Percentiles rank a stretch among this genome's conserved stretches.
These are phyloP conservation scores for Nitzschia putrida DNA, from an alignment of 108 stramenopile genomes.

Conservation along the genomic window DNA sequence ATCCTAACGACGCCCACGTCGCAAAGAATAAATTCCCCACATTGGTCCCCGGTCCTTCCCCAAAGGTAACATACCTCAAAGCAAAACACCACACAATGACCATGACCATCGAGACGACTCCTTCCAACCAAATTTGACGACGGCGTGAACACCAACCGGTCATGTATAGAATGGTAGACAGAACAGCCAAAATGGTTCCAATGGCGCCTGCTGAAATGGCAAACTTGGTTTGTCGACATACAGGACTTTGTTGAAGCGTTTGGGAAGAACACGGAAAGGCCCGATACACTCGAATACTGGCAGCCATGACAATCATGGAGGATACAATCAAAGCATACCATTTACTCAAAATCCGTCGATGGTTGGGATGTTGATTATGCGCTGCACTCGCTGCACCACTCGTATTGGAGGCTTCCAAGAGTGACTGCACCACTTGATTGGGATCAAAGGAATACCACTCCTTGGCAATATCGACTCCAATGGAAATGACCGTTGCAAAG, in stretches of 20 bases:
- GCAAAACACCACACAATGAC: conserved; percentile 42
- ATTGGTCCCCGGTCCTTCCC: conserved; percentile 33
- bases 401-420: neutral
- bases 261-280: conserved; percentile 5
- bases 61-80: conserved; percentile 45
- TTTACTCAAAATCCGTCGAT: conserved; percentile 4
- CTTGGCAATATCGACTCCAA: conserved; percentile 20
- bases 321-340: conserved; percentile 42
- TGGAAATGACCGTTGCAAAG: conserved; percentile 22
- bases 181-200: conserved; percentile 20
- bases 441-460: conserved; percentile 22
- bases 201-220: conserved; percentile 41
- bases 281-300: conserved; percentile 16
- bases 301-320: conserved; percentile 20
- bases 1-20: conserved; percentile 43
- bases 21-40: conserved; percentile 55
- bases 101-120: conserved; percentile 16
- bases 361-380: neutral
- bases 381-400: neutral
- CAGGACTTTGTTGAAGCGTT: neutral
- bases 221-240: conserved; percentile 35
- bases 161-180: neutral
- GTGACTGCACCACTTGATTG: neutral
- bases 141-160: conserved; percentile 1
- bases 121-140: conserved; percentile 17